Evolutionary conservation across 257 asterid genomes (phyloP), one percentile per base, ranked within the genome.

Genomic region (Thymus mandschuricus): DNA sequence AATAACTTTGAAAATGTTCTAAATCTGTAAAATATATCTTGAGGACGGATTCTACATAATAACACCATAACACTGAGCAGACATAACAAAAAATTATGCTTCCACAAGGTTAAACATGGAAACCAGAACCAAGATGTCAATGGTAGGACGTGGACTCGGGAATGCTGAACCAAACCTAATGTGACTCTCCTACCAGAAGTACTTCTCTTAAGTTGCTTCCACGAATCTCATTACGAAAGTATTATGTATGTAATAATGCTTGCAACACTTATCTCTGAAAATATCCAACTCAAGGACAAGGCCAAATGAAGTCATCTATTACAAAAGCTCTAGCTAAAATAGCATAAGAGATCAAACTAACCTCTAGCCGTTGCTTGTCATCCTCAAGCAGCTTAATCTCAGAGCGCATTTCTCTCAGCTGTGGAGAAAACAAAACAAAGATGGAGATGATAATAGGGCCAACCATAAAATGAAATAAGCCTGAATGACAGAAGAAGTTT

Each of bases 281-380:
- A 41, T 38, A 46, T 27, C 30, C 48, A 38, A 12, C 6, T 21
- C 6, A 28, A 28, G 30, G 41, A 9, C 56, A 56, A 64, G 30
- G 15, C 38, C 28, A 28, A 27, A 2, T 55, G 28, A 58, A 6
- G 57, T 31, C n/a, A 59, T 35, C n/a, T 28, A 40, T 12, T 11
- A 38, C 21, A 74, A 34, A 60, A 38, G 63, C 38, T 21, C 29
- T 51, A 64, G 41, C 52, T 10, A 60, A 71, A 58, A 68, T 48
- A 69, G 40, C 59, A 41, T 67, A 68, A 70, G 48, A 76, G 38
- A 61, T 35, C 8, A 78, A 60, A 84, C 92, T 76, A 82, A 94
- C 99, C 99, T 91, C 92, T 70, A 91, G 82, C 85, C 78, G 77
- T 46, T 66, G 80, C 73, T 86, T 91, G 75, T 86, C 86, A 9